A percentile compares a stretch with the other conserved stretches of the same genome.
Evolutionary conservation across 164 flowering plant genomes (phyloP).

Genomic region (Tinospora cordifolia): DNA sequence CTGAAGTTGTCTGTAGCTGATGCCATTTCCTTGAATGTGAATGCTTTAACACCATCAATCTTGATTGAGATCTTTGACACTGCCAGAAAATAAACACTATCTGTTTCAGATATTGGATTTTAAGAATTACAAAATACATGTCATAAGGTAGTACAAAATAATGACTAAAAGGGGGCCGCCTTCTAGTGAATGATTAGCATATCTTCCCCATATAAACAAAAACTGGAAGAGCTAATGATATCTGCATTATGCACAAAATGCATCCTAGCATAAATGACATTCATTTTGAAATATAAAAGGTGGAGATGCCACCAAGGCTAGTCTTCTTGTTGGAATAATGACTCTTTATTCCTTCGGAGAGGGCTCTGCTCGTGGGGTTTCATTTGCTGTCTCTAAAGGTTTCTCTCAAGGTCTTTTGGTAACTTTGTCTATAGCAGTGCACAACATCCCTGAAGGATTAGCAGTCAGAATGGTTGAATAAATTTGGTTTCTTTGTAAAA

Average conservation of each 20-base stretch:
- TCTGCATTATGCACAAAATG: too few species aligned
- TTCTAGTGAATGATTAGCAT: too few species aligned
- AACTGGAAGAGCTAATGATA: too few species aligned
- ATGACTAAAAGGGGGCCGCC: too few species aligned
- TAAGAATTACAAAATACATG: neutral
- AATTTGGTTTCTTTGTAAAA: too few species aligned
- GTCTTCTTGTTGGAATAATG: conserved; percentile 40
- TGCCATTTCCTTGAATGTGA: conserved; percentile 12
- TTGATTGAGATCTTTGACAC: conserved; percentile 13
- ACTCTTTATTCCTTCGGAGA: conserved; percentile 99
- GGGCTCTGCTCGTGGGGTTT: conserved; percentile 98
- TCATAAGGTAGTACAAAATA: too few species aligned
- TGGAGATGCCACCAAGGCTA: neutral
- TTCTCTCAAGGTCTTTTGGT: conserved; percentile 88
- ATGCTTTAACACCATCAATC: conserved; percentile 18
- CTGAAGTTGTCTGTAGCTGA: conserved; percentile 16
- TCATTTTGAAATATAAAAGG: neutral
- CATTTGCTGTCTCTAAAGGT: conserved; percentile 99
- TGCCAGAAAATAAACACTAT: neutral
- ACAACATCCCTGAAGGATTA: conserved; percentile 96
- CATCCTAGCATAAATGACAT: too few species aligned
- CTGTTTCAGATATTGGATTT: neutral
- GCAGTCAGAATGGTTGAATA: conserved; percentile 99
- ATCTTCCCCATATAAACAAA: too few species aligned
- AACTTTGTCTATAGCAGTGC: conserved; percentile 96